phyloP scores from a whole-genome alignment of 2,329 filamentous ascomycete species.

The Nothophaeocryptopus gaeumannii region DNA sequence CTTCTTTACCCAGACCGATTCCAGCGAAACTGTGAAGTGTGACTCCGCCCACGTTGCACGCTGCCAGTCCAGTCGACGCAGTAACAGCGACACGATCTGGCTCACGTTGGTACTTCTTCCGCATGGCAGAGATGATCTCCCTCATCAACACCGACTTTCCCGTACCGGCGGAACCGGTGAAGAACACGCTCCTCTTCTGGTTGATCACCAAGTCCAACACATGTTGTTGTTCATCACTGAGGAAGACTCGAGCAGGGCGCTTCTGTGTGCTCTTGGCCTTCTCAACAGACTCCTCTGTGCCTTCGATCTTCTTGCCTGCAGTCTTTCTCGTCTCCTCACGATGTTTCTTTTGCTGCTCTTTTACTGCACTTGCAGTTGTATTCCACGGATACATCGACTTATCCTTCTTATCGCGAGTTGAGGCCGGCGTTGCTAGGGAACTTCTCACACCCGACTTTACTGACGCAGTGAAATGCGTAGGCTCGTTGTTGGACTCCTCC shows the following conservation, averaged over 20 bases:
- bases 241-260: slow-evolving; percentile 58
- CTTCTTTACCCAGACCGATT: slow-evolving; percentile 91
- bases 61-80: slow-evolving; percentile 90
- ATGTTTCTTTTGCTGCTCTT: slow-evolving; percentile 73
- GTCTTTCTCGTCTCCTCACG: slow-evolving; percentile 61
- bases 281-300: slow-evolving; percentile 48
- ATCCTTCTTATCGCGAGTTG: slow-evolving; percentile 32
- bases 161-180: slow-evolving; percentile 90
- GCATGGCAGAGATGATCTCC: slow-evolving; percentile 79
- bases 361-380: slow-evolving; percentile 68
- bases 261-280: slow-evolving; percentile 46
- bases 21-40: slow-evolving; percentile 95
- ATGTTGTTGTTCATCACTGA: slow-evolving; percentile 82
- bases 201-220: slow-evolving; percentile 81
- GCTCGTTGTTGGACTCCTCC: slow-evolving; percentile 38
- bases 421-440: slow-evolving; percentile 41
- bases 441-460: slow-evolving; percentile 14
- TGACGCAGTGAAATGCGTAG: slow-evolving; percentile 6
- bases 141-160: slow-evolving; percentile 96
- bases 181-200: slow-evolving; percentile 85
- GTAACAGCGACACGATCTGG: slow-evolving; percentile 87
- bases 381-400: slow-evolving; percentile 61
- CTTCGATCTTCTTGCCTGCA: slow-evolving; percentile 41
- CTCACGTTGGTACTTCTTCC: slow-evolving; percentile 71
- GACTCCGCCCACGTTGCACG: slow-evolving; percentile 93